These are phyloP conservation scores for Mucor mucedo DNA, from an alignment of 371 early-diverging fungal species.

Conservation along the genomic window DNA sequence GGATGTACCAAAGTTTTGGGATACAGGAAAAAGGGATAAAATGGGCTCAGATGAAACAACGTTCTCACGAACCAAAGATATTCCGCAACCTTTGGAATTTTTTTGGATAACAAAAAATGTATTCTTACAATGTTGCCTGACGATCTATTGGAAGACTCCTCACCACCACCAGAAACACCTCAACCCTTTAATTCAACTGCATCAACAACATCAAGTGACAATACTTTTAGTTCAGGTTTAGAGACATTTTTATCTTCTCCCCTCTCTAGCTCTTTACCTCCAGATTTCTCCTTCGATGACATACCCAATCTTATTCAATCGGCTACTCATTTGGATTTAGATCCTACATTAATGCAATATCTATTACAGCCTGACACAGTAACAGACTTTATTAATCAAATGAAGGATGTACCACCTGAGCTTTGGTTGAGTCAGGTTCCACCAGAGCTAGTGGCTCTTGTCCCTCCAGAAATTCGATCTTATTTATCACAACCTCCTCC, in stretches of 20 bases:
- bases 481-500: conserved; percentile 7
- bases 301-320: neutral
- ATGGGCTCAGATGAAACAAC: conserved; percentile 41
- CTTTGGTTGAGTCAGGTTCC: conserved; percentile 19
- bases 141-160: neutral
- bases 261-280: neutral
- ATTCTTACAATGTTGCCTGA: conserved; percentile 28
- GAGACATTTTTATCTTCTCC: neutral
- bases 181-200: neutral
- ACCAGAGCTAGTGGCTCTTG: conserved; percentile 14
- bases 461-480: conserved; percentile 22
- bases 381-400: conserved; percentile 14
- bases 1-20: conserved; percentile 46
- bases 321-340: conserved; percentile 3
- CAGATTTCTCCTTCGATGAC: neutral
- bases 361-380: conserved; percentile 22
- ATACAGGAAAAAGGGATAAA: conserved; percentile 33
- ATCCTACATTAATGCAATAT: conserved; percentile 20
- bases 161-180: neutral
- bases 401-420: conserved; percentile 27
- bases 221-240: neutral
- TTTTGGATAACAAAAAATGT: conserved; percentile 32
- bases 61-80: conserved; percentile 37
- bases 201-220: neutral
- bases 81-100: conserved; percentile 48